These are phyloP conservation scores for Kwoniella newhampshirensis DNA, from an alignment of 768 basidiomycete genomes.

Conservation along the genomic window DNA sequence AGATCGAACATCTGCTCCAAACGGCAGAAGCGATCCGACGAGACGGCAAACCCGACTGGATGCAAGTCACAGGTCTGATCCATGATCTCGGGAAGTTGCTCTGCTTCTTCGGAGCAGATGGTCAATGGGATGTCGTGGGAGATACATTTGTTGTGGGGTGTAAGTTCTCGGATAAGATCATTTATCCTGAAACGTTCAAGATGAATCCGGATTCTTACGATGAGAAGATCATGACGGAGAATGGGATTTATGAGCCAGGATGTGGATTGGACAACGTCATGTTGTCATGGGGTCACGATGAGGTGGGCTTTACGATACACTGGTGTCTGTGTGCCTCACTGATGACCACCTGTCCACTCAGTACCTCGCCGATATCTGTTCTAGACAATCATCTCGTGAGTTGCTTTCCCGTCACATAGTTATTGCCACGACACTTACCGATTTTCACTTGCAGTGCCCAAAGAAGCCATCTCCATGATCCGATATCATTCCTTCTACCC, in stretches of 20 bases:
- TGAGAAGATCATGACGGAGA: conserved; percentile 42
- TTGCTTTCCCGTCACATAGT: background rate
- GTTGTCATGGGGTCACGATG: conserved; percentile 83
- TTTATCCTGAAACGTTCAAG: conserved; percentile 50
- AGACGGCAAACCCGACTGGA: conserved; percentile 54
- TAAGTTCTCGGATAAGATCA: conserved; percentile 66
- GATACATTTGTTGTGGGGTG: conserved; percentile 82
- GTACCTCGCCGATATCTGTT: conserved; percentile 82
- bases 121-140: conserved; percentile 94
- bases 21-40: conserved; percentile 53
- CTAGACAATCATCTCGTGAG: conserved; percentile 65
- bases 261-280: conserved; percentile 53
- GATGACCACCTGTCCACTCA: conserved; percentile 54
- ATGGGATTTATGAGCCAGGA: conserved; percentile 49
- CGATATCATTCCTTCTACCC: conserved; percentile 95
- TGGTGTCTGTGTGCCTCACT: no score
- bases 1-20: conserved; percentile 87
- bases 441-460: conserved; percentile 58
- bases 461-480: conserved; percentile 84
- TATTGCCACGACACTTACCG: no score
- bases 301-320: no score
- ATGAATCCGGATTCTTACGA: conserved; percentile 51
- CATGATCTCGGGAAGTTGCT: conserved; percentile 89
- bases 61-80: conserved; percentile 73
- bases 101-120: conserved; percentile 64